These are phyloP conservation scores for Discostella stelligeroides DNA, from an alignment of 108 stramenopile species.

Conservation along the genomic window DNA sequence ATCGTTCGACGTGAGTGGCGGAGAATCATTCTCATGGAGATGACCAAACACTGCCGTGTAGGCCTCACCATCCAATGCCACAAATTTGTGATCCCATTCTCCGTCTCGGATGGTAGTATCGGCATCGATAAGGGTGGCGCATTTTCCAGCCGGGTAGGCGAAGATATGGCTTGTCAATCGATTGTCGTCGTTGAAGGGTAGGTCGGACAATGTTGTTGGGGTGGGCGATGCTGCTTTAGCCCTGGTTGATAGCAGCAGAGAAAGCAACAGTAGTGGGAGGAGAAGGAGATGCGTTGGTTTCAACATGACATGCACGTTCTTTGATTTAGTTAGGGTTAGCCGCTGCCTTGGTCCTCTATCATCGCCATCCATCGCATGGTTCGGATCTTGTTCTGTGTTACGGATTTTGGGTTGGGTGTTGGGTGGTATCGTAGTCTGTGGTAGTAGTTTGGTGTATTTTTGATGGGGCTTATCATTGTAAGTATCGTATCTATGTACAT, in stretches of 20 bases:
- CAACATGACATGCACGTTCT: not conserved
- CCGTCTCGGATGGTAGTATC: conserved; percentile 5
- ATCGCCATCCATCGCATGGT: no score
- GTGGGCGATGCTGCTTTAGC: not conserved
- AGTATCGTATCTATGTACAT: no score
- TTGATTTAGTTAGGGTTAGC: no score
- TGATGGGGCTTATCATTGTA: no score
- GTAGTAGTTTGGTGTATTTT: no score
- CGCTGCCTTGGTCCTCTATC: no score
- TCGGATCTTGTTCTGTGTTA: no score
- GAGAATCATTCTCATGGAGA: conserved; percentile 10
- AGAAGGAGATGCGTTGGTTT: conserved; percentile 5
- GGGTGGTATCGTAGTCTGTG: no score
- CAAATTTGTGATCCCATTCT: conserved; percentile 10
- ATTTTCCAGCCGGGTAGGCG: conserved; percentile 18
- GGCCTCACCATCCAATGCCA: conserved; percentile 27
- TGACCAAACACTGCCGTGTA: conserved; percentile 24
- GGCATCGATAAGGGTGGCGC: conserved; percentile 6
- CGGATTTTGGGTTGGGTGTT: no score
- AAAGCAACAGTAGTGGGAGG: not conserved
- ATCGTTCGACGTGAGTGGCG: not conserved
- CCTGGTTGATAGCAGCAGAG: not conserved
- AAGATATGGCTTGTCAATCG: conserved; percentile 30
- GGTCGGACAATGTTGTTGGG: conserved; percentile 11
- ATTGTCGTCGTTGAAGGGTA: conserved; percentile 35